phyloP scores from a whole-genome alignment of 192 early-diverging fungal species.

The Chytriomyces hyalinus region DNA sequence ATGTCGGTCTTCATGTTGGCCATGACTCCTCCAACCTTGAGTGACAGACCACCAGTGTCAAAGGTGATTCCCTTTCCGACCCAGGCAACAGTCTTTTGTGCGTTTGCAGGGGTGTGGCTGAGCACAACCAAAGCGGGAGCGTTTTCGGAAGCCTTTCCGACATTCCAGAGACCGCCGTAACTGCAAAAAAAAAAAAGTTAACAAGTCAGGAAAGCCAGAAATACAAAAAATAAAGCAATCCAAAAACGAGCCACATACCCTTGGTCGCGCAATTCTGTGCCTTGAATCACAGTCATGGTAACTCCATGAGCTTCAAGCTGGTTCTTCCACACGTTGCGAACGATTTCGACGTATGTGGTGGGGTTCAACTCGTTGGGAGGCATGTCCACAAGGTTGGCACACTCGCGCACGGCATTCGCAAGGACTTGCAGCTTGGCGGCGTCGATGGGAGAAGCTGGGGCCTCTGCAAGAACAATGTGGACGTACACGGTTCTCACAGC shows the following conservation, averaged over 20 bases:
- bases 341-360: slow-evolving; percentile 45
- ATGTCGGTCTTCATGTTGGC: slow-evolving; percentile 59
- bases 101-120: slow-evolving; percentile 33
- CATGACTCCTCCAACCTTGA: slow-evolving; percentile 49
- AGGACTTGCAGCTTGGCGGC: slow-evolving; percentile 26
- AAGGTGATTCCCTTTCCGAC: slow-evolving; percentile 67
- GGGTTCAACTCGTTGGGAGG: slow-evolving; percentile 55
- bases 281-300: slow-evolving; percentile 49
- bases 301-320: slow-evolving; percentile 40
- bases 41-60: slow-evolving; percentile 56
- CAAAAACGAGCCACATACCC: slow-evolving; percentile 27
- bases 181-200: background rate
- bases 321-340: slow-evolving; percentile 36
- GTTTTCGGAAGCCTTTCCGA: slow-evolving; percentile 54
- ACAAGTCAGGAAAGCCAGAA: slow-evolving; percentile 1
- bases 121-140: slow-evolving; percentile 56
- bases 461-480: slow-evolving; percentile 18
- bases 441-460: background rate
- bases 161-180: slow-evolving; percentile 53
- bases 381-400: slow-evolving; percentile 52
- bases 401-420: slow-evolving; percentile 40
- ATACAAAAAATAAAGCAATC: background rate
- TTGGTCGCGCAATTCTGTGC: slow-evolving; percentile 49
- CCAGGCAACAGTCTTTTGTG: slow-evolving; percentile 50
- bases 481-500: slow-evolving; percentile 36